Conservation (phyloP, 169 alveolate species). For the Eimeria maxima region DNA sequence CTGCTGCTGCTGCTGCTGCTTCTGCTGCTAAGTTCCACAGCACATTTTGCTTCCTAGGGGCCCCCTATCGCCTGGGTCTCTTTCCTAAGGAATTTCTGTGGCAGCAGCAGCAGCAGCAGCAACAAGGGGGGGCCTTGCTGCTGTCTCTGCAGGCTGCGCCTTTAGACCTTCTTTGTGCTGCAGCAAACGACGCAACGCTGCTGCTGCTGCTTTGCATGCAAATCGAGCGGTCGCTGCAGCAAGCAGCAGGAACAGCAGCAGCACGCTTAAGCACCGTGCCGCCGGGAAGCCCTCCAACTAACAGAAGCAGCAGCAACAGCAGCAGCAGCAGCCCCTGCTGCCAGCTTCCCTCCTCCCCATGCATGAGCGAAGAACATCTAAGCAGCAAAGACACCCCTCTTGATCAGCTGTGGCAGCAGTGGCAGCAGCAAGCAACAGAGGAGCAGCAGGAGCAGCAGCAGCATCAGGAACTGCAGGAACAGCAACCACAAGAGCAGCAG, state of each 20-base stretch:
- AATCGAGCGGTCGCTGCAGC: neutral
- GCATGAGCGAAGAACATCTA: neutral
- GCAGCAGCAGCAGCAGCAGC: constrained; percentile 6
- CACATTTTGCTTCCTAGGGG: constrained; percentile 26
- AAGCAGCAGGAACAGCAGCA: constrained; percentile 18
- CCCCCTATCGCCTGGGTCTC: neutral
- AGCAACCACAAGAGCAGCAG: too few species aligned
- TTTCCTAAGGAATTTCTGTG: neutral
- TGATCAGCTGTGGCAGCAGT: neutral
- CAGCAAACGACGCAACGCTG: constrained; percentile 29
- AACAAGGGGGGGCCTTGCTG: neutral
- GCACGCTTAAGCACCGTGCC: neutral
- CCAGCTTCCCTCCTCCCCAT: neutral
- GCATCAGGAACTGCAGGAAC: too few species aligned
- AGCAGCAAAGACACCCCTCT: neutral
- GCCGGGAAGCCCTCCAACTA: neutral
- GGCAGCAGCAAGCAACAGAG: neutral
- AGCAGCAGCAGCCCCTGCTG: constrained; percentile 47
- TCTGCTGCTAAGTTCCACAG: constrained; percentile 12
- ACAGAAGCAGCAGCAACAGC: neutral
- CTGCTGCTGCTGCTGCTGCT: constrained; percentile 44
- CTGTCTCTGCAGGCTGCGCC: neutral
- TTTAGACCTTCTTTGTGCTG: neutral
- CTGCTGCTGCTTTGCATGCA: constrained; percentile 55
- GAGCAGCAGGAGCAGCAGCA: too few species aligned